Evolutionary conservation across 441 rosid species (phyloP), one percentile per base, ranked within the genome.

Genomic region (Erodium texanum): DNA sequence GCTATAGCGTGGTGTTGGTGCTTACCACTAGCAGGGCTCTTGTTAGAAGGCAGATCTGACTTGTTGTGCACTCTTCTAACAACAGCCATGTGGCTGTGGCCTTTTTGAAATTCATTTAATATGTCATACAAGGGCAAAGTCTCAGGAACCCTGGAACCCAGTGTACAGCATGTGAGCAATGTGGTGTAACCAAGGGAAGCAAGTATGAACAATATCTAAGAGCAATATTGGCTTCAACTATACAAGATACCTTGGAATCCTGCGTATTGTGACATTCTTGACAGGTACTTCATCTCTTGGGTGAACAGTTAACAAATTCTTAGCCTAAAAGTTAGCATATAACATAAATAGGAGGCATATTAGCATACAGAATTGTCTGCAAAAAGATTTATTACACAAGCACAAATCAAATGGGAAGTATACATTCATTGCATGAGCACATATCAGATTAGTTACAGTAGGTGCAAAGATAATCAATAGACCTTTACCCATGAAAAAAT

Each of bases 61-160:
- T 76, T 84, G 70, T 75, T 77, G 68, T 76, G 74, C 65, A 62
- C 80, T 68, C 83, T 83, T 41, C 84, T 85, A 45, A 86, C 88
- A 73, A 88, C 89, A 70, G 90, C 90, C 93, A 86, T 88, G 73
- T 88, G 93, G 79, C 93, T 88, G 56, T 84, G 93, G 34, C 93
- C 93, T 80, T 88, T 88, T 74, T 88, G 93, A 77, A 88, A 88
- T 79, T 88, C 93, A 70, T 88, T 86, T 79, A 88, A 73, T 78
- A 88, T 88, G 72, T 88, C 93, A 75, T 88, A 86, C 67, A 88
- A 77, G 29, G 93, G 93, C 79, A 86, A 73, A 12, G 72, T 84
- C 12, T 56, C 62, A 9, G 62, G 27, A 56, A 56, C 62, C 62
- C 62, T 56, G 62, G 20, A 56, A 56, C 9, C 62, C 62, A 56